Base-by-base conservation (phyloP, 2,329 filamentous ascomycete species). In the Zelopaecilomyces penicillatus region DNA sequence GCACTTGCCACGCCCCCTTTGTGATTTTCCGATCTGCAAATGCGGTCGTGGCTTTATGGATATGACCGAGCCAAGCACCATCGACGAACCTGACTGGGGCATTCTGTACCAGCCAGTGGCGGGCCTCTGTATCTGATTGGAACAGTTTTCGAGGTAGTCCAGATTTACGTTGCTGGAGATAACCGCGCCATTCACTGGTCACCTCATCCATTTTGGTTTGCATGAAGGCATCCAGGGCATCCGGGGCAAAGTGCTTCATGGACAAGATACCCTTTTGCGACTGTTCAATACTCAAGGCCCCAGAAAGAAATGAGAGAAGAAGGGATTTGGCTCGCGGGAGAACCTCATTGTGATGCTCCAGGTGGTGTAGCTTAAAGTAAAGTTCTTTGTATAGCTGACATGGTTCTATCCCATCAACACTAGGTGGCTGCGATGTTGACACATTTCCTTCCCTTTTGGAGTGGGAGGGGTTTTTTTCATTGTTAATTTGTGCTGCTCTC, bases 31-130 rank as follows among this genome's bases (percentile, higher is more conserved):
- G 62, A 19, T 68, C 54, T 6, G 52, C 49, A 48, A 71, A 69
- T 4, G 68, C 68, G 0, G 66, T 71, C 11, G 56, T 68, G 36
- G 67, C 58, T 38, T 68, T 65, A 51, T 73, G 62, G 28, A 73
- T 59, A 44, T 68, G 65, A 9, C 66, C 65, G 4, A 75, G 54
- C 71, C 71, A 75, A 8, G 69, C 66, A 3, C 71, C 71, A 43
- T 75, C 71, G 4, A 73, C 68, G 37, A 65, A 65, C 31, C 48
- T 52, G 11, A 46, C n/a, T 1, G 52, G 52, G 6, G 48, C 48
- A 30, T 31, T 39, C 4, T 39, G 42, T 19, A 41, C 41, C 3
- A 50, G 43, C 48, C 46, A 50, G 4, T 30, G 29, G n/a, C 37
- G 27, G 1, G 48, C 48, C 4, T 45, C 45, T 10, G 30, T 39